phyloP scores from a whole-genome alignment of 805 yeast species.

The Komagataella kurtzmanii region DNA sequence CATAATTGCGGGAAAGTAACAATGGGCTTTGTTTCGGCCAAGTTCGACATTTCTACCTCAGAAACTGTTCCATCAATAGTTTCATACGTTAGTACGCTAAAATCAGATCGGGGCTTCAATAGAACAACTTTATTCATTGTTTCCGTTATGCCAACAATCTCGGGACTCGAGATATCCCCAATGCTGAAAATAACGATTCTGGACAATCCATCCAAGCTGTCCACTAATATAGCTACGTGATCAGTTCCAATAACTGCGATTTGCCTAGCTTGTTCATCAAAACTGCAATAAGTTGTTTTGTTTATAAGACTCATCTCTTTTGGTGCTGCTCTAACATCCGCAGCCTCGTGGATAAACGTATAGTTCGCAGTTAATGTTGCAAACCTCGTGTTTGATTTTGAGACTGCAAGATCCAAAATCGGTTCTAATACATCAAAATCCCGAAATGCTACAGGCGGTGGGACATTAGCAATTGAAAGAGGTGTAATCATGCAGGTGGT shows the following conservation, averaged over 20 bases:
- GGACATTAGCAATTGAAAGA: slow-evolving; percentile 71
- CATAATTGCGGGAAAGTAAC: slow-evolving; percentile 60
- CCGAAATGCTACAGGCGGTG: slow-evolving; percentile 83
- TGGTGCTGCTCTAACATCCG: slow-evolving; percentile 31
- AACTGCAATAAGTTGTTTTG: slow-evolving; percentile 21
- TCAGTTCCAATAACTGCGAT: slow-evolving; percentile 40
- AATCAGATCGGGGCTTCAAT: slow-evolving; percentile 40
- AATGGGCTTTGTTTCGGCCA: slow-evolving; percentile 16
- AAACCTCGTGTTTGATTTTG: slow-evolving; percentile 39
- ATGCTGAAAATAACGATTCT: slow-evolving; percentile 38
- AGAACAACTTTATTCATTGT: slow-evolving; percentile 37
- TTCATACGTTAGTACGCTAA: slow-evolving; percentile 38
- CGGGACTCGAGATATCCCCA: slow-evolving; percentile 25
- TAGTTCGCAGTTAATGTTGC: slow-evolving; percentile 42
- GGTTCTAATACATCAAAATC: slow-evolving; percentile 42
- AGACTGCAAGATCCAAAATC: slow-evolving; percentile 53
- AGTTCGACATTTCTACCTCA: slow-evolving; percentile 15
- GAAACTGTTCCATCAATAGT: slow-evolving; percentile 49
- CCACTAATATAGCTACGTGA: slow-evolving; percentile 37
- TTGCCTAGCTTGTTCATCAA: slow-evolving; percentile 44
- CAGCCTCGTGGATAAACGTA: slow-evolving; percentile 25
- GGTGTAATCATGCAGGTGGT: slow-evolving; percentile 63
- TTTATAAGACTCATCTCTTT: slow-evolving; percentile 18
- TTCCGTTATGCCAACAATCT: slow-evolving; percentile 25
- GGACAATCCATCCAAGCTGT: slow-evolving; percentile 39